Evolutionary conservation across 148 eudicot genomes (phyloP).

Genomic region (Diospyros kaki): DNA sequence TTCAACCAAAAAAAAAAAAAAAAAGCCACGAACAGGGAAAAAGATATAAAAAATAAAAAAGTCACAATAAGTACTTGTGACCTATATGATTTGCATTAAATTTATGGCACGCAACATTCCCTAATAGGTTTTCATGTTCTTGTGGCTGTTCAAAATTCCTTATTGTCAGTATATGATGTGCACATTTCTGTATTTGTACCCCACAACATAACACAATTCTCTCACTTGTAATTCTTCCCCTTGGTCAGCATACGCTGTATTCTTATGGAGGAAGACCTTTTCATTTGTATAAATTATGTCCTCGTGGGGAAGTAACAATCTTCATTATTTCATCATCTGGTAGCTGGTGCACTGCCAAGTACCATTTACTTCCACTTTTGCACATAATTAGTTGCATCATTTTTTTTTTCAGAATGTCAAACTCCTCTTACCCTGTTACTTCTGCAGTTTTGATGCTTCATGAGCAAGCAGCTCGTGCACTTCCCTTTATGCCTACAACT

Average conservation of each 20-base stretch:
- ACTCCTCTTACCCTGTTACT: constrained; percentile 4
- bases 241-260: not conserved
- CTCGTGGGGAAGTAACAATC: not conserved
- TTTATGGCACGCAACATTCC: not conserved
- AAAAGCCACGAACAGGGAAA: too few relatives aligned
- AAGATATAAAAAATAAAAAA: too few relatives aligned
- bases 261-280: not conserved
- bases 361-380: not conserved
- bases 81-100: not conserved
- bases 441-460: constrained; percentile 55
- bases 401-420: not conserved
- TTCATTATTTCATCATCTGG: not conserved
- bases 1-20: too few relatives aligned
- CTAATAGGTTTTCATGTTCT: too few relatives aligned
- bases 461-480: constrained; percentile 47
- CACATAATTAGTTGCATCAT: not conserved
- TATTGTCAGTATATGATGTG: not conserved
- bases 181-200: not conserved
- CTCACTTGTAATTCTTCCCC: not conserved
- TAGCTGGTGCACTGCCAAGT: constrained; percentile 4
- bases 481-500: constrained; percentile 34
- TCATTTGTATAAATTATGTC: not conserved
- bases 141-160: too few relatives aligned
- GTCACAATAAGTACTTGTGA: not conserved
- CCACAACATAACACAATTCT: not conserved